These are phyloP conservation scores for Aspergillus kassunensis DNA, from an alignment of 495 filamentous ascomycete genomes.

Conservation along the genomic window DNA sequence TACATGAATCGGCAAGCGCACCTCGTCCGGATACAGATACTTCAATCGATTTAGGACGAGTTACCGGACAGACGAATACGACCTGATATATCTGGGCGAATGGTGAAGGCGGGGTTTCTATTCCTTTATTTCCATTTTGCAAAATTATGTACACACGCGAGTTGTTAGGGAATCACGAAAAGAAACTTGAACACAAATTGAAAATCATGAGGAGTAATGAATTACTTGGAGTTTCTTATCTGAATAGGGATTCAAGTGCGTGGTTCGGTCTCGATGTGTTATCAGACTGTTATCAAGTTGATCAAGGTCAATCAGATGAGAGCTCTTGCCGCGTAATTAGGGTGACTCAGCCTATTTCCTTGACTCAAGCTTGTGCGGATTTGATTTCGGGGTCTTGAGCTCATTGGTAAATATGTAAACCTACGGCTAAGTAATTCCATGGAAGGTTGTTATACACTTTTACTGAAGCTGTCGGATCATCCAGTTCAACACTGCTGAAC, in stretches of 20 bases:
- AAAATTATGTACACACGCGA: conserved; percentile 22
- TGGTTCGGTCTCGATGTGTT: not conserved
- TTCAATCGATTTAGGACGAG: not conserved
- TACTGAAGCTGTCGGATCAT: too few species aligned
- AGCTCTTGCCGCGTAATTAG: too few species aligned
- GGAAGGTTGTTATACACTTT: too few species aligned
- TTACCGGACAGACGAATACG: not conserved
- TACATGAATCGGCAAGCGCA: not conserved
- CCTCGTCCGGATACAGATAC: not conserved
- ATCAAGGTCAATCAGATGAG: too few species aligned
- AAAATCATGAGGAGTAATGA: conserved; percentile 27
- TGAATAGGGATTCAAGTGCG: too few species aligned
- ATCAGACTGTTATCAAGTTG: too few species aligned
- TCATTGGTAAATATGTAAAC: too few species aligned
- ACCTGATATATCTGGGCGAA: not conserved
- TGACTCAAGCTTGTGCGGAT: too few species aligned
- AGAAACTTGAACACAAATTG: conserved; percentile 19
- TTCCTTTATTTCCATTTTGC: conserved; percentile 7
- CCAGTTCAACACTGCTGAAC: too few species aligned
- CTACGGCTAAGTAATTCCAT: too few species aligned
- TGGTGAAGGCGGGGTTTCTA: conserved; percentile 8
- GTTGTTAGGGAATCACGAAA: conserved; percentile 16
- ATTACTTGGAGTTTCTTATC: conserved; percentile 10
- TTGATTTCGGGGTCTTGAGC: too few species aligned
- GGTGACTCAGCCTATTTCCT: too few species aligned